Evolutionary conservation across 2,329 filamentous ascomycete species (phyloP).

Genomic region (Parascedosporium putredinis): DNA sequence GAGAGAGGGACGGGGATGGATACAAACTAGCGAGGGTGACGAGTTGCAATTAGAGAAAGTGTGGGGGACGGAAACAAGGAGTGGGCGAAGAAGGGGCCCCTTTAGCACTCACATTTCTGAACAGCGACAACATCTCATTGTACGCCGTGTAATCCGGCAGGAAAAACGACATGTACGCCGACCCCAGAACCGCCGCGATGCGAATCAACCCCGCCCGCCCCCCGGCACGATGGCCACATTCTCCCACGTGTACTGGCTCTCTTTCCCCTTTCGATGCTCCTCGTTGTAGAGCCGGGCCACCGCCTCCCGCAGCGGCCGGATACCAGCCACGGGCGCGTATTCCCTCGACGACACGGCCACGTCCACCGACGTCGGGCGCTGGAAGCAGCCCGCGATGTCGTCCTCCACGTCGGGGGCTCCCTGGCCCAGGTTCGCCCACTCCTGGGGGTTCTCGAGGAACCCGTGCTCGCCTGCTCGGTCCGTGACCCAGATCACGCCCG

Average conservation of each 20-base stretch:
- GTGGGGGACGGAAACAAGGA: neutral
- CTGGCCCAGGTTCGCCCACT: slow-evolving; percentile 90
- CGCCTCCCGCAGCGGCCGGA: slow-evolving; percentile 79
- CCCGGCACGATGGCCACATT: slow-evolving; percentile 95
- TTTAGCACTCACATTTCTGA: slow-evolving; percentile 60
- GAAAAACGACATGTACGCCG: slow-evolving; percentile 88
- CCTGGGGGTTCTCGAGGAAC: slow-evolving; percentile 68
- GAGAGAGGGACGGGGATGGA: slow-evolving; percentile 78
- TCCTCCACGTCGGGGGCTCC: slow-evolving; percentile 91
- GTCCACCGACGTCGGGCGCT: slow-evolving; percentile 67
- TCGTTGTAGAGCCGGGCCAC: slow-evolving; percentile 90
- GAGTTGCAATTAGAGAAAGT: neutral
- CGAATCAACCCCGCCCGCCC: slow-evolving; percentile 87
- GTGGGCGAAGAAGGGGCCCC: neutral
- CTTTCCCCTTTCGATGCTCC: slow-evolving; percentile 78
- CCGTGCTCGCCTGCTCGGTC: slow-evolving; percentile 84
- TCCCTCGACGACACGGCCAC: slow-evolving; percentile 71
- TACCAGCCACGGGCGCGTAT: slow-evolving; percentile 89
- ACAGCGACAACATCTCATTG: slow-evolving; percentile 92
- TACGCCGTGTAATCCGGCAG: slow-evolving; percentile 94
- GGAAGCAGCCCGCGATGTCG: slow-evolving; percentile 81
- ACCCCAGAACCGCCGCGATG: slow-evolving; percentile 87
- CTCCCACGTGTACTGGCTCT: slow-evolving; percentile 89
- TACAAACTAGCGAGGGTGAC: slow-evolving; percentile 50
- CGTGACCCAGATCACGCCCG: slow-evolving; percentile 88